Evolutionary conservation across 805 yeast genomes (phyloP).

Genomic region (Pichia nanzhaoensis): DNA sequence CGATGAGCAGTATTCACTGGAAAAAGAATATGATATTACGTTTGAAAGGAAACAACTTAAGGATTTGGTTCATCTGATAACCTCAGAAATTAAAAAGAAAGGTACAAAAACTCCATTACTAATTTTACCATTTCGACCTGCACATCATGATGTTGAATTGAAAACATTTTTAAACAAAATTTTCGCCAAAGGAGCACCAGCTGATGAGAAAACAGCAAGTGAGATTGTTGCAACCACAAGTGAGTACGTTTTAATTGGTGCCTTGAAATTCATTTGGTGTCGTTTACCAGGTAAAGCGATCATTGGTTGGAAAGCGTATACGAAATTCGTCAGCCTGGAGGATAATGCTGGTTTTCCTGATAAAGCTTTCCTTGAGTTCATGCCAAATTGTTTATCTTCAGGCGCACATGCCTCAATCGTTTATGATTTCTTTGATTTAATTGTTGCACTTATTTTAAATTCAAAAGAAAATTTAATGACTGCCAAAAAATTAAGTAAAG

Average conservation of each 20-base stretch:
- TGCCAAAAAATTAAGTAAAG: conserved; percentile 71
- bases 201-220: conserved; percentile 35
- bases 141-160: conserved; percentile 53
- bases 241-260: conserved; percentile 64
- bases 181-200: conserved; percentile 41
- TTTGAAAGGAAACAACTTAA: conserved; percentile 62
- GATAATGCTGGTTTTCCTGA: conserved; percentile 59
- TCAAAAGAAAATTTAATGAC: conserved; percentile 71
- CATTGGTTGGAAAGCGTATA: conserved; percentile 81
- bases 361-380: conserved; percentile 67
- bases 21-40: conserved; percentile 30
- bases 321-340: conserved; percentile 60
- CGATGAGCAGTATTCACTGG: conserved; percentile 20
- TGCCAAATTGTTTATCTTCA: conserved; percentile 78
- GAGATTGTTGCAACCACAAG: conserved; percentile 46
- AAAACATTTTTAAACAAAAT: conserved; percentile 49
- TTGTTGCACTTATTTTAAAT: conserved; percentile 72
- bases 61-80: conserved; percentile 60
- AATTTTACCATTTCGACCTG: conserved; percentile 71
- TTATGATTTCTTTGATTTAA: conserved; percentile 76
- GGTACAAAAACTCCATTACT: conserved; percentile 71
- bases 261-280: conserved; percentile 81
- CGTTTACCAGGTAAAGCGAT: conserved; percentile 73
- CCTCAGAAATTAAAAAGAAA: conserved; percentile 62
- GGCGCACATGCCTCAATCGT: conserved; percentile 88